These are phyloP conservation scores for Trametes cinnabarina DNA, from an alignment of 768 basidiomycete genomes.

Conservation along the genomic window DNA sequence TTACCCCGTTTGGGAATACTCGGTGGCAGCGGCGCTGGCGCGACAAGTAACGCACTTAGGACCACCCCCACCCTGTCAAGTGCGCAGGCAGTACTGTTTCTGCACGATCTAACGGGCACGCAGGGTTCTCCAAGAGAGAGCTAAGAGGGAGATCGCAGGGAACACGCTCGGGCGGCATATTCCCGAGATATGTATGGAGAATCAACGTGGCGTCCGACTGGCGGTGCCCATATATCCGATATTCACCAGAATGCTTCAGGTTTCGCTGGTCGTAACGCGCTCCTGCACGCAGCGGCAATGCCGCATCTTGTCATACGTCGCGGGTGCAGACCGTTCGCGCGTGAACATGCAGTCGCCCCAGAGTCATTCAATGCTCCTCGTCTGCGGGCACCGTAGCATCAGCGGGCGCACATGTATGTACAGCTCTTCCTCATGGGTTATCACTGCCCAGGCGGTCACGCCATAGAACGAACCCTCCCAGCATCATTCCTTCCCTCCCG, in stretches of 20 bases:
- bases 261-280: no score
- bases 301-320: neutral
- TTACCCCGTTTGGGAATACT: no score
- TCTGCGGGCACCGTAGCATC: no score
- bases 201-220: neutral
- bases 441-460: conserved; percentile 9
- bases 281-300: neutral
- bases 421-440: conserved; percentile 19
- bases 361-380: neutral
- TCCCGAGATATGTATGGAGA: conserved; percentile 3
- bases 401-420: no score
- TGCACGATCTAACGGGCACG: no score
- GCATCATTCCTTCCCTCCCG: conserved; percentile 17
- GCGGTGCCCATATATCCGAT: neutral
- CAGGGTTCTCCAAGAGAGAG: no score
- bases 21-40: conserved; percentile 1
- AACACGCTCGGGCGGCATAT: neutral
- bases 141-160: no score
- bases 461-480: conserved; percentile 3
- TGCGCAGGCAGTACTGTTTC: no score
- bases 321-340: neutral
- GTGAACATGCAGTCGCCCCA: neutral
- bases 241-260: neutral
- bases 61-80: neutral
- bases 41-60: neutral